Evolutionary conservation across 2,329 filamentous ascomycete genomes (phyloP), one percentile per base, ranked within the genome.

Genomic region (Penicillium sp.): DNA sequence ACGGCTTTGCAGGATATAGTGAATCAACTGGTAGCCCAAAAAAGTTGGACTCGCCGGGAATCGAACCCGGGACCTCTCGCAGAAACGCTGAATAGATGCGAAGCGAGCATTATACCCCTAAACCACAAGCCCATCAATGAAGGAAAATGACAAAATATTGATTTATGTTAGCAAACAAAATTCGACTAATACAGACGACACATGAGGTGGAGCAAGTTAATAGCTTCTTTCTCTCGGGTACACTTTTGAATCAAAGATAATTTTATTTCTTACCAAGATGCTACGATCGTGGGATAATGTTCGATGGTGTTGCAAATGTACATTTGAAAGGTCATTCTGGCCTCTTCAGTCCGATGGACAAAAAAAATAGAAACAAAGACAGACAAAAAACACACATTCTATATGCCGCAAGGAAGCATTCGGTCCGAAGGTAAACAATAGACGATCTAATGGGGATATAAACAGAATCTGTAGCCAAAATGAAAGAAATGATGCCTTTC

Each of bases 361-460:
- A 7, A 21, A 12, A 5, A 23, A 21, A 9, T 4, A 13, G 2
- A 39, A 9, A 23, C 0, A 6, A 33, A 38, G 16, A 21, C 7
- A 42, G 6, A 24, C 21, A 26, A 5, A 47, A 45, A 21, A 51
- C 13, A 51, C 47, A 42, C 36, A 51, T 49, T 53, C 51, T 50
- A 56, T 54, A 45, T 52, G 34, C 48, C 44, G 39, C n/a, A 45
- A 5, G 18, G 16, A 47, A 53, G 5, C 18, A 56, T 44, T 45
- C 34, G 42, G 51, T 15, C 26, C 15, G 13, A 49, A 46, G 42
- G 51, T 34, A 44, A 42, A 46, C 28, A 36, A 39, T 21, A 18
- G 46, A 38, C 28, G 41, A 47, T 56, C 48, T 51, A 49, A 36
- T 24, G 44, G 47, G 52, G 23, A 57, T 54, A 57, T 49, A 53